These are phyloP conservation scores for Sugiyamaella novakii DNA, from an alignment of 1,139 yeast species.

Conservation along the genomic window DNA sequence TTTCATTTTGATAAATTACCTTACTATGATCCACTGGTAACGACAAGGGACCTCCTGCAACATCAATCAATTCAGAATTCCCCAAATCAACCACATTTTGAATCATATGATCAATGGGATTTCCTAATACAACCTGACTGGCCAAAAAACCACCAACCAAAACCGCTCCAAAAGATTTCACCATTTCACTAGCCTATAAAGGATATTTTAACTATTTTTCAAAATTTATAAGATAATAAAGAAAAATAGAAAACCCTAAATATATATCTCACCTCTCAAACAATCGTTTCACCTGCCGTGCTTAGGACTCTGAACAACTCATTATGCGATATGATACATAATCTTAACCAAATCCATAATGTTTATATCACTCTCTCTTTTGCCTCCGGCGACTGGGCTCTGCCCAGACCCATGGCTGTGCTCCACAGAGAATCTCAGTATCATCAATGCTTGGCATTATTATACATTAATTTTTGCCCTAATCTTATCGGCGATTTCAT, in stretches of 20 bases:
- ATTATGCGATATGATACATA: neutral
- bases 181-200: too few relatives aligned
- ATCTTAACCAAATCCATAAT: constrained; percentile 1
- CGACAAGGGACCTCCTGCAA: neutral
- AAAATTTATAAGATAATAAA: too few relatives aligned
- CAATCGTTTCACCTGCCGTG: neutral
- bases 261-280: neutral
- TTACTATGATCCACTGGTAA: neutral
- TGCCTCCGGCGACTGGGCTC: too few relatives aligned
- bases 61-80: constrained; percentile 7
- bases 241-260: neutral
- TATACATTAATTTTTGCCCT: constrained; percentile 23
- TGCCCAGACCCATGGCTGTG: too few relatives aligned
- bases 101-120: constrained; percentile 12
- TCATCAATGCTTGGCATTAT: too few relatives aligned
- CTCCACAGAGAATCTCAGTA: too few relatives aligned
- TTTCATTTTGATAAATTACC: too few relatives aligned
- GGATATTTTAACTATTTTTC: too few relatives aligned
- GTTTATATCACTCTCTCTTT: too few relatives aligned
- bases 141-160: neutral
- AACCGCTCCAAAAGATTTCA: neutral
- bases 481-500: constrained; percentile 33
- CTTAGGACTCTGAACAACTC: neutral
- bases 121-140: neutral
- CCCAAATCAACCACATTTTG: constrained; percentile 15